Base-by-base conservation (phyloP, 1,284 basidiomycete species). In the Ceratobasidium sp. region DNA sequence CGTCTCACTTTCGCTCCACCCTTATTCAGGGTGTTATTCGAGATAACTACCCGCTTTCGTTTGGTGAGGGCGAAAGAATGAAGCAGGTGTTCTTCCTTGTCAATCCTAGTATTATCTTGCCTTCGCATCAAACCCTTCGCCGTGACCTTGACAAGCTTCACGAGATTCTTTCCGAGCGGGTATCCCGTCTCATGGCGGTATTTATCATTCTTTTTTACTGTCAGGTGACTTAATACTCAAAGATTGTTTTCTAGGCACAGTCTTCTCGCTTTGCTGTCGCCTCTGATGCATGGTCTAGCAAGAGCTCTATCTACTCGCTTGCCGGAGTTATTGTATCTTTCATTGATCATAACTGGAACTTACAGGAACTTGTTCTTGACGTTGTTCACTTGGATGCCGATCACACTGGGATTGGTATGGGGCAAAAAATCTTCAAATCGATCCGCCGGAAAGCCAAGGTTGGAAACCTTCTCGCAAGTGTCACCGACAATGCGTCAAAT, bases 401-500 rank as follows among this genome's bases (percentile, higher is more conserved):
- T 6, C 65, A 67, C 36, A 41, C 19, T n/a, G 65, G 65, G n/a
- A n/a, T 14, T 1, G 17, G 4, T 3, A 56, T 67, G 65, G 65
- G 51, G 0, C 48, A 45, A n/a, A 41, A 27, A 33, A 19, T 67
- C 1, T 67, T 67, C 22, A 22, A 56, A 8, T 44, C 51, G 7
- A 41, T 24, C 15, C 31, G 33, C 4, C 14, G 33, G 1, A 22
- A 27, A 14, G 51, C 29, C 11, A 22, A n/a, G 7, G 65, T 7
- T 5, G 1, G 9, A 27, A 67, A 56, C n/a, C 29, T 67, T 41
- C 41, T 67, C 19, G 65, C 65, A 22, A 67, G 65, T 27, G 51
- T 67, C 1, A 67, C 65, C 33, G 51, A 67, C 36, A 67, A 67
- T 22, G 65, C 51, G 1, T 67, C 51, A 36, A 56, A 56, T 27